Evolutionary conservation across 495 filamentous ascomycete species (phyloP).

Genomic region (Glonium stellatum): DNA sequence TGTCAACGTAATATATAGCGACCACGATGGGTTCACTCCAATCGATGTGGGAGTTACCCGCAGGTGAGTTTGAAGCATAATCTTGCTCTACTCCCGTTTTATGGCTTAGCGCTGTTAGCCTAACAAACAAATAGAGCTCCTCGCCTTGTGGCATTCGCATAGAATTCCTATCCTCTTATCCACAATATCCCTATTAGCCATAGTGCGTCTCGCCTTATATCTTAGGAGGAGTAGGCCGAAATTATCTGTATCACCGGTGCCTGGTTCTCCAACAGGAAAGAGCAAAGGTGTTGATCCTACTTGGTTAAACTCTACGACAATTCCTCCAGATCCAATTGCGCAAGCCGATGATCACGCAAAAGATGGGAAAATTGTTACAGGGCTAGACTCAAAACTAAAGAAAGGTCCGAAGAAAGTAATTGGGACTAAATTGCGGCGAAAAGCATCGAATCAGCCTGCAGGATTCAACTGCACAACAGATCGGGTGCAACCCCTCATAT

Average conservation of each 20-base stretch:
- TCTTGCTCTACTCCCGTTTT: background rate
- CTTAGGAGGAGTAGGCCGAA: background rate
- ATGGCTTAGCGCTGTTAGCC: background rate
- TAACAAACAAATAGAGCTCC: slow-evolving; percentile 1
- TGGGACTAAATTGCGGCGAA: slow-evolving; percentile 19
- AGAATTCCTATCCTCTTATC: slow-evolving; percentile 6
- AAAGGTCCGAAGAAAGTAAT: slow-evolving; percentile 24
- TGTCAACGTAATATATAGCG: background rate
- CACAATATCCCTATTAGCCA: background rate
- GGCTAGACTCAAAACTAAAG: slow-evolving; percentile 5
- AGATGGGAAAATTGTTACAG: slow-evolving; percentile 3
- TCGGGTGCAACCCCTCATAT: slow-evolving; percentile 69
- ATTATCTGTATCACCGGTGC: background rate
- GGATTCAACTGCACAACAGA: slow-evolving; percentile 22
- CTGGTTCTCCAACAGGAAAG: slow-evolving; percentile 5
- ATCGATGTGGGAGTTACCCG: background rate
- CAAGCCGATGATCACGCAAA: slow-evolving; percentile 19
- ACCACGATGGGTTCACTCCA: background rate
- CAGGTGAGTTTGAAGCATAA: background rate
- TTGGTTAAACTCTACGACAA: background rate
- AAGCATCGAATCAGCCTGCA: slow-evolving; percentile 13
- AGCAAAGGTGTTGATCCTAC: background rate
- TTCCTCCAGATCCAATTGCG: background rate
- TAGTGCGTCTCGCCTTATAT: background rate
- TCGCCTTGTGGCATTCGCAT: slow-evolving; percentile 5